Evolutionary conservation across 2,329 filamentous ascomycete genomes (phyloP).

Genomic region (Aspergillus fijiensis): DNA sequence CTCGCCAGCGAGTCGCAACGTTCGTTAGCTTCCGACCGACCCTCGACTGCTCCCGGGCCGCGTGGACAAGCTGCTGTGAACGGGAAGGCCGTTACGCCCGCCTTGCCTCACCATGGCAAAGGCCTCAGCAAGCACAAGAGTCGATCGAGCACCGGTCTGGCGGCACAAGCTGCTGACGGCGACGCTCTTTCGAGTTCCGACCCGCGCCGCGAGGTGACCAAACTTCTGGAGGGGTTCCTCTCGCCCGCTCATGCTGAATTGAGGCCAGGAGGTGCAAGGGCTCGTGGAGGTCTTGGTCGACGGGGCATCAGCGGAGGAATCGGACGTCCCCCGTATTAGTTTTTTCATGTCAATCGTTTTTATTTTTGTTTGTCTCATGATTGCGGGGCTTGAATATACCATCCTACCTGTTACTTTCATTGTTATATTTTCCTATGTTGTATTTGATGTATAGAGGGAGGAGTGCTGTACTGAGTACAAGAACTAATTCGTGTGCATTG

Average conservation of each 20-base stretch:
- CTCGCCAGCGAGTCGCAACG: slow-evolving; percentile 41
- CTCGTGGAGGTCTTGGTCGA: slow-evolving; percentile 17
- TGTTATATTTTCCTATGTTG: not conserved
- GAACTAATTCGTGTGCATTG: not conserved
- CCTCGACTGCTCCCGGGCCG: slow-evolving; percentile 33
- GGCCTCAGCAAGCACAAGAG: slow-evolving; percentile 37
- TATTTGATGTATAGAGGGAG: slow-evolving; percentile 1
- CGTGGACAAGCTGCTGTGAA: slow-evolving; percentile 24
- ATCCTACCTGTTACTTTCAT: not conserved
- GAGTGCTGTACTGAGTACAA: not conserved
- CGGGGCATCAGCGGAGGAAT: slow-evolving; percentile 31
- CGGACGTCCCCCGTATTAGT: slow-evolving; percentile 35
- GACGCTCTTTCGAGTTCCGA: slow-evolving; percentile 16
- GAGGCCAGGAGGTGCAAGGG: slow-evolving; percentile 17
- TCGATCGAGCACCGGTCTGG: slow-evolving; percentile 33
- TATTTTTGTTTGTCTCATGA: slow-evolving; percentile 1
- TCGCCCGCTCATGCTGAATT: slow-evolving; percentile 25
- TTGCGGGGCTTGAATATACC: not conserved
- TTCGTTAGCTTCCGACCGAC: slow-evolving; percentile 32
- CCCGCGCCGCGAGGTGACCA: slow-evolving; percentile 35
- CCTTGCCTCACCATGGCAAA: slow-evolving; percentile 23
- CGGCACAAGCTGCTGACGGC: slow-evolving; percentile 21
- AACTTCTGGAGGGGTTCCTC: slow-evolving; percentile 39
- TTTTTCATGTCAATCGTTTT: slow-evolving; percentile 2
- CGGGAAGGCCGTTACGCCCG: slow-evolving; percentile 19